These are phyloP conservation scores for Diaporthe vaccinii DNA, from an alignment of 2,329 filamentous ascomycete genomes.

Conservation along the genomic window DNA sequence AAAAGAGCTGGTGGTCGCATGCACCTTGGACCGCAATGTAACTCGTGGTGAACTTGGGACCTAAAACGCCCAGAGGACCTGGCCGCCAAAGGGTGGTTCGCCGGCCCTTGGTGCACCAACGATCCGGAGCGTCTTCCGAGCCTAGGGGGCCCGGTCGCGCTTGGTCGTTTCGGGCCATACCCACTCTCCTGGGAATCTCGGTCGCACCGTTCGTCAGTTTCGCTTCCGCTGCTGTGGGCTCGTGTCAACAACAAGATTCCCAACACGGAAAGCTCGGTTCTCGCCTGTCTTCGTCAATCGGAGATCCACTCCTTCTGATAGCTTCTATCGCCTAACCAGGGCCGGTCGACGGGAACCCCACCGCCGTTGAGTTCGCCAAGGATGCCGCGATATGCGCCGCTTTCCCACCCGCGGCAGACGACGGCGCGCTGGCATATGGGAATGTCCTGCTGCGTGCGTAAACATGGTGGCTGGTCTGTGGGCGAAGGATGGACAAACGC, in stretches of 20 bases:
- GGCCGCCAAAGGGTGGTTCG: slow-evolving; percentile 7
- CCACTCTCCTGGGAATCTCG: slow-evolving; percentile 39
- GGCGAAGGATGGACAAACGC: slow-evolving; percentile 16
- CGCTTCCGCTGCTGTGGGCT: slow-evolving; percentile 33
- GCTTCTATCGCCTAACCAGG: slow-evolving; percentile 32
- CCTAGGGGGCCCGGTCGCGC: slow-evolving; percentile 31
- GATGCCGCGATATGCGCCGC: slow-evolving; percentile 32
- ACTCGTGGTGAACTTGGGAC: slow-evolving; percentile 13
- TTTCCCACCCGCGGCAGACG: neutral
- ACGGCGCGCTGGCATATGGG: slow-evolving; percentile 3
- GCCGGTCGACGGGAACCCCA: slow-evolving; percentile 21
- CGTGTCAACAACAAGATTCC: slow-evolving; percentile 22
- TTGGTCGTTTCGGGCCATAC: slow-evolving; percentile 31
- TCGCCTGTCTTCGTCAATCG: slow-evolving; percentile 38
- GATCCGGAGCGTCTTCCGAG: slow-evolving; percentile 37
- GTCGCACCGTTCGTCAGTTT: slow-evolving; percentile 37
- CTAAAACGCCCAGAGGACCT: slow-evolving; percentile 4
- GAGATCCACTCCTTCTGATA: slow-evolving; percentile 35
- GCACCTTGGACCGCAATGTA: neutral
- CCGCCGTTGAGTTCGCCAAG: slow-evolving; percentile 1
- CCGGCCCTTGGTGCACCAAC: slow-evolving; percentile 28
- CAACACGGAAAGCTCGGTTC: slow-evolving; percentile 27
- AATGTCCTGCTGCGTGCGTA: slow-evolving; percentile 27
- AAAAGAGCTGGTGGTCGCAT: slow-evolving; percentile 21
- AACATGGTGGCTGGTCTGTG: slow-evolving; percentile 39